Conservation (phyloP, 2,329 filamentous ascomycete species). For the Calycina herbarum region DNA sequence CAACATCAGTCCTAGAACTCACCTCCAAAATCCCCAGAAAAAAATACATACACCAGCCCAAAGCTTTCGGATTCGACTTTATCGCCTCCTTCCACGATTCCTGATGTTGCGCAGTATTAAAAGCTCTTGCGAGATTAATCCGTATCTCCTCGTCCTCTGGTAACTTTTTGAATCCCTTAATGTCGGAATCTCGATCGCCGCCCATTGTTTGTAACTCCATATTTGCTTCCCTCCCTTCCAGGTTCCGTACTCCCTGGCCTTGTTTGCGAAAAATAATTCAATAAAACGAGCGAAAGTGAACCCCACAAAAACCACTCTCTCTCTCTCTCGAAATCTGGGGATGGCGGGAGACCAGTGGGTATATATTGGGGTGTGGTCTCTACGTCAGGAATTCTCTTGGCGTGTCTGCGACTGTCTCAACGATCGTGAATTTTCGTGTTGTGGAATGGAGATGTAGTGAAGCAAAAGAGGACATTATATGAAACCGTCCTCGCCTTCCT, state of each 20-base stretch:
- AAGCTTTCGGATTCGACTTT: slow-evolving; percentile 19
- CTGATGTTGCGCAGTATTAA: slow-evolving; percentile 10
- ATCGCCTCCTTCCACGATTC: slow-evolving; percentile 23
- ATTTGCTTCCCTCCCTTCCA: not conserved
- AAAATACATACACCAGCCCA: slow-evolving; percentile 24
- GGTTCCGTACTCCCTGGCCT: not conserved
- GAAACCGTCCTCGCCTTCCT: not conserved
- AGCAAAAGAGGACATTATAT: not conserved
- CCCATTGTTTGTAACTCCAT: not conserved
- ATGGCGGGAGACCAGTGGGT: not conserved
- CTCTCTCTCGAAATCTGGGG: not conserved
- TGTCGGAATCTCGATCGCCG: not conserved
- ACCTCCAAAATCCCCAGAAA: not conserved
- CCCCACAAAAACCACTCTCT: not conserved
- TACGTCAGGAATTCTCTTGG: slow-evolving; percentile 2
- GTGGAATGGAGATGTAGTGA: not conserved
- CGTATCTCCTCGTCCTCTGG: slow-evolving; percentile 8
- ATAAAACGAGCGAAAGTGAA: not conserved
- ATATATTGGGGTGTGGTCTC: not conserved
- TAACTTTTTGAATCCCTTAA: not conserved
- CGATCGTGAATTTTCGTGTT: not conserved
- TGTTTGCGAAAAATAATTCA: not conserved
- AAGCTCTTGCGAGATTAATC: slow-evolving; percentile 4
- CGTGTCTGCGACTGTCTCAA: not conserved
- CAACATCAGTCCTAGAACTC: slow-evolving; percentile 1